Percentiles rank a stretch among this genome's conserved stretches.
Evolutionary conservation across 2,329 filamentous ascomycete genomes (phyloP).

Genomic region (Pseudogymnoascus sp.): DNA sequence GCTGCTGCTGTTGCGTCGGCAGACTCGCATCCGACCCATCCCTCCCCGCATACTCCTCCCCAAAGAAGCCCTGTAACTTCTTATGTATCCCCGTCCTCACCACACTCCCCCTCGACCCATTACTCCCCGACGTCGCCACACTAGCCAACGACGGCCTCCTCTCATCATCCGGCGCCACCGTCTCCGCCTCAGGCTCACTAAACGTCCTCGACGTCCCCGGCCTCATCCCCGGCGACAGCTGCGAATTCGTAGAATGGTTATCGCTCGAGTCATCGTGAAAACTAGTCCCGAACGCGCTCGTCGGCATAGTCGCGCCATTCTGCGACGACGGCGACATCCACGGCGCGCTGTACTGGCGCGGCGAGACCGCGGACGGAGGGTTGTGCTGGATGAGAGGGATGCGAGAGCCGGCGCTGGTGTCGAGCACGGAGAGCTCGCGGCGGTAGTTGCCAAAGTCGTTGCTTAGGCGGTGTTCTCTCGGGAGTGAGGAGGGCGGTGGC

Average conservation of each 20-base stretch:
- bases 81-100: conserved; percentile 55
- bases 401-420: conserved; percentile 48
- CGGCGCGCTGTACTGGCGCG: conserved; percentile 38
- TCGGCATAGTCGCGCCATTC: conserved; percentile 23
- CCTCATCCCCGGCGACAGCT: conserved; percentile 59
- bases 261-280: conserved; percentile 67
- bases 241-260: conserved; percentile 55
- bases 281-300: conserved; percentile 38
- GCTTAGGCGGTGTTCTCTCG: conserved; percentile 29
- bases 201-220: conserved; percentile 37
- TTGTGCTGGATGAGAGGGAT: conserved; percentile 52
- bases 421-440: conserved; percentile 61
- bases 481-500: conserved; percentile 26
- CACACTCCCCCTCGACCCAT: conserved; percentile 66
- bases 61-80: conserved; percentile 85
- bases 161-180: conserved; percentile 58
- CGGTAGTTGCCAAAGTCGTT: conserved; percentile 59
- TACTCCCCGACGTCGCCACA: conserved; percentile 76
- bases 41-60: conserved; percentile 70
- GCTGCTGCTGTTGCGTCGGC: conserved; percentile 32
- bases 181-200: conserved; percentile 51
- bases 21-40: conserved; percentile 68
- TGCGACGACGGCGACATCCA: conserved; percentile 39
- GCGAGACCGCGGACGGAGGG: conserved; percentile 46
- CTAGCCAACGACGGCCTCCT: conserved; percentile 82